Evolutionary conservation across 768 basidiomycete genomes (phyloP).

Genomic region (Kwoniella pini): DNA sequence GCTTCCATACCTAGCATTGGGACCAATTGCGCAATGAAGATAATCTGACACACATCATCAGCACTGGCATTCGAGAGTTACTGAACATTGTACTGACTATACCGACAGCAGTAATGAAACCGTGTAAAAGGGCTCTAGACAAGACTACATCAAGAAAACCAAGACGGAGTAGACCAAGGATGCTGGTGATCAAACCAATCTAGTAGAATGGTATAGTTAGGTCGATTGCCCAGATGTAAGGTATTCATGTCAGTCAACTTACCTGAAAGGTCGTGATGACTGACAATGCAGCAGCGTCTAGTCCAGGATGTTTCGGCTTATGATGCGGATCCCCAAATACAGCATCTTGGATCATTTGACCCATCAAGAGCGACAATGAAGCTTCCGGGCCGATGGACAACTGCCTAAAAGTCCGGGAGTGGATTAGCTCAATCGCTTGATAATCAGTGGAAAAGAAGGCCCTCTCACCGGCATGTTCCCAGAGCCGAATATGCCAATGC

Average conservation of each 20-base stretch:
- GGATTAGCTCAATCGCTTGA: no score
- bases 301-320: constrained; percentile 58
- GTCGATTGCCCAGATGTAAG: no score
- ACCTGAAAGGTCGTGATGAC: constrained; percentile 85
- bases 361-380: constrained; percentile 78
- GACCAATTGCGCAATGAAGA: constrained; percentile 69
- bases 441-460: no score
- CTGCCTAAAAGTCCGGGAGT: constrained; percentile 40
- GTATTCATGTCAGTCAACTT: no score
- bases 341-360: constrained; percentile 76
- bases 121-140: constrained; percentile 80
- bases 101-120: constrained; percentile 77
- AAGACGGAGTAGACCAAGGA: constrained; percentile 81
- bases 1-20: constrained; percentile 80
- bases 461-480: constrained; percentile 66
- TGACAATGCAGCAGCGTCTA: constrained; percentile 67
- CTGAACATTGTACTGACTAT: constrained; percentile 23
- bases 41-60: constrained; percentile 62
- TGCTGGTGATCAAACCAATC: constrained; percentile 81
- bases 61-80: no score
- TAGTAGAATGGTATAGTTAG: constrained; percentile 41
- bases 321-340: constrained; percentile 60
- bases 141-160: constrained; percentile 93
- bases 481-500: constrained; percentile 87
- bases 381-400: constrained; percentile 72